Conservation (phyloP, 2,329 filamentous ascomycete genomes). For the Colletotrichum noveboracense region DNA sequence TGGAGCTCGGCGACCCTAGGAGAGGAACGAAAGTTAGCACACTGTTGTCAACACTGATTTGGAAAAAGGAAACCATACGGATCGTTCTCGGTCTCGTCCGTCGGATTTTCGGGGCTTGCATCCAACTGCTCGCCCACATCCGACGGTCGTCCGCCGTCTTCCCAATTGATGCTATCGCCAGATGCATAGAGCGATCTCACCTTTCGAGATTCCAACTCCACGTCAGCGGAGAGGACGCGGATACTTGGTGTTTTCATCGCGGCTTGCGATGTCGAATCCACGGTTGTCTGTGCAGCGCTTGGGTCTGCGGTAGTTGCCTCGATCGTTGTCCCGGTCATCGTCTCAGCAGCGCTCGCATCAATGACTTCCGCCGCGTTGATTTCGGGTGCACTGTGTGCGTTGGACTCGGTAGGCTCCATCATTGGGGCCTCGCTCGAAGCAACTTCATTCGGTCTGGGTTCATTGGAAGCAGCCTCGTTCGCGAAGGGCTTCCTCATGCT, state of each 20-base stretch:
- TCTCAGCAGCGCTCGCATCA: not conserved
- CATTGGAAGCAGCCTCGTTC: not conserved
- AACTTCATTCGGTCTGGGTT: not conserved
- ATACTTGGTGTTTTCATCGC: conserved; percentile 47
- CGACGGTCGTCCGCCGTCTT: conserved; percentile 54
- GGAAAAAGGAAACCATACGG: conserved; percentile 61
- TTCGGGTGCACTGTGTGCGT: not conserved
- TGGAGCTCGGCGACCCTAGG: conserved; percentile 33
- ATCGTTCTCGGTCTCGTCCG: conserved; percentile 58
- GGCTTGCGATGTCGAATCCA: conserved; percentile 13
- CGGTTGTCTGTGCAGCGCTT: conserved; percentile 20
- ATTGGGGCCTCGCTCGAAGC: not conserved
- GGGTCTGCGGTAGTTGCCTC: not conserved
- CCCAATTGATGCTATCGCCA: conserved; percentile 57
- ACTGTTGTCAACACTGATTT: conserved; percentile 23
- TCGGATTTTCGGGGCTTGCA: conserved; percentile 55
- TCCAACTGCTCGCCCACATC: conserved; percentile 52
- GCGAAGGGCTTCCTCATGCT: not conserved
- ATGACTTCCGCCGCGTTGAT: not conserved
- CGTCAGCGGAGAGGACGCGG: conserved; percentile 57
- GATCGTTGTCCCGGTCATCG: not conserved
- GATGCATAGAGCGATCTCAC: conserved; percentile 70
- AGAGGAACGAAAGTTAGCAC: conserved; percentile 32
- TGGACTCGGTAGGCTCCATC: not conserved
- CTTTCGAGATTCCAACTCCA: conserved; percentile 70